Percentiles rank a stretch among this genome's conserved stretches.
Conservation (phyloP, 2,329 filamentous ascomycete genomes). For the Monosporascus sp. region DNA sequence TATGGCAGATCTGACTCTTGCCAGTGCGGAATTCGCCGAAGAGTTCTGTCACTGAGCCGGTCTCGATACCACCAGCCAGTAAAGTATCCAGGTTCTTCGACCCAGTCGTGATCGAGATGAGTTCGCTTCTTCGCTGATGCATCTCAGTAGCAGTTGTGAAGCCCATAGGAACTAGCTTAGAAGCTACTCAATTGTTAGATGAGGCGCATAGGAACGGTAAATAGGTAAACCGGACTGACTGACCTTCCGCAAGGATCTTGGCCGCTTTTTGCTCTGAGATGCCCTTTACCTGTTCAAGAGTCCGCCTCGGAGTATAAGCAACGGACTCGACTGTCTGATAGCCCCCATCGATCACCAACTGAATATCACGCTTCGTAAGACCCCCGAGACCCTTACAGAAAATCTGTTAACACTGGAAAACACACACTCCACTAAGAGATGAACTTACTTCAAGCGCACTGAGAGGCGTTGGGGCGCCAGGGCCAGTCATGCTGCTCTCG, state of each 20-base stretch:
- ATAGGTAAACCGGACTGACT: constrained; percentile 12
- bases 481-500: constrained; percentile 69
- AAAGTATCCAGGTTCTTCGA: constrained; percentile 97
- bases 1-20: constrained; percentile 98
- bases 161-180: constrained; percentile 96
- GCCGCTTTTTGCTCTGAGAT: constrained; percentile 95
- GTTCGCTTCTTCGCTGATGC: constrained; percentile 92
- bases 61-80: constrained; percentile 90
- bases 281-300: constrained; percentile 92
- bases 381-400: constrained; percentile 72
- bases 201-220: constrained; percentile 5
- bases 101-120: constrained; percentile 96
- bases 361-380: constrained; percentile 91
- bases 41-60: constrained; percentile 94
- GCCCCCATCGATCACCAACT: constrained; percentile 84
- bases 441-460: constrained; percentile 72
- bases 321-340: constrained; percentile 95
- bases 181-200: constrained; percentile 50
- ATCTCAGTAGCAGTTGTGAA: constrained; percentile 99
- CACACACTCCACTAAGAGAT: neutral
- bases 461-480: constrained; percentile 90
- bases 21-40: constrained; percentile 98
- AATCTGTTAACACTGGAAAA: neutral
- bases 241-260: constrained; percentile 87
- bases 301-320: constrained; percentile 80